A percentile compares a stretch with the other conserved stretches of the same genome.
phyloP scores from a whole-genome alignment of 495 filamentous ascomycete genomes.

The Diplogelasinospora grovesii region DNA sequence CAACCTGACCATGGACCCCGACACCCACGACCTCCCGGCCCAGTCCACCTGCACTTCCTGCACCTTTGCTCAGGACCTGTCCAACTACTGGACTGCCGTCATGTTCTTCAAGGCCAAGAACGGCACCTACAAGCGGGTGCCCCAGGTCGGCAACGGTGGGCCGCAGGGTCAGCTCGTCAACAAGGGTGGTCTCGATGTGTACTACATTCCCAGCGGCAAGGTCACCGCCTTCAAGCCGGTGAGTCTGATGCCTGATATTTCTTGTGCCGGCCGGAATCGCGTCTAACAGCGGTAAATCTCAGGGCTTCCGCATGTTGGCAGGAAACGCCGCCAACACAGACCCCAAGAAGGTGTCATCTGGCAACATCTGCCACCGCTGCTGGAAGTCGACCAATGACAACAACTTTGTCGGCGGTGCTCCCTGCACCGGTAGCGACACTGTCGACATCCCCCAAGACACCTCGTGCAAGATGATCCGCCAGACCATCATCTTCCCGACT shows the following conservation, averaged over 20 bases:
- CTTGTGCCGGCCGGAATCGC: conserved; percentile 25
- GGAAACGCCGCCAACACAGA: conserved; percentile 45
- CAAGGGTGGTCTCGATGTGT: conserved; percentile 51
- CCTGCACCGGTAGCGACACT: conserved; percentile 45
- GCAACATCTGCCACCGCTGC: conserved; percentile 52
- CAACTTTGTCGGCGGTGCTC: conserved; percentile 41
- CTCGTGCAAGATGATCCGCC: conserved; percentile 50
- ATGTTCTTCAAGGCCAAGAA: conserved; percentile 66
- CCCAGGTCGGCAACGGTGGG: conserved; percentile 54
- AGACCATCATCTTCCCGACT: conserved; percentile 56
- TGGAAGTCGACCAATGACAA: conserved; percentile 44
- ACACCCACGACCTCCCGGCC: conserved; percentile 41
- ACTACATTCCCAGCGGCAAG: conserved; percentile 40
- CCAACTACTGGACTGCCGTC: conserved; percentile 74
- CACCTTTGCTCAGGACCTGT: conserved; percentile 60
- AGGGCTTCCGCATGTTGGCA: conserved; percentile 53
- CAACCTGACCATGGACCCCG: conserved; percentile 60
- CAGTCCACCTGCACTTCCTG: conserved; percentile 65
- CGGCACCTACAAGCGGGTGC: conserved; percentile 61
- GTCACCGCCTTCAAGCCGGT: conserved; percentile 51
- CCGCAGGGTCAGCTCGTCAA: conserved; percentile 59
- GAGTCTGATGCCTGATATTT: conserved; percentile 22
- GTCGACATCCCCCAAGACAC: conserved; percentile 46
- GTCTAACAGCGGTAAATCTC: conserved; percentile 35
- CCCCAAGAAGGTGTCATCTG: conserved; percentile 38